These are phyloP conservation scores for Kodamaea kaohsiungensis DNA, from an alignment of 805 yeast genomes.

Conservation along the genomic window DNA sequence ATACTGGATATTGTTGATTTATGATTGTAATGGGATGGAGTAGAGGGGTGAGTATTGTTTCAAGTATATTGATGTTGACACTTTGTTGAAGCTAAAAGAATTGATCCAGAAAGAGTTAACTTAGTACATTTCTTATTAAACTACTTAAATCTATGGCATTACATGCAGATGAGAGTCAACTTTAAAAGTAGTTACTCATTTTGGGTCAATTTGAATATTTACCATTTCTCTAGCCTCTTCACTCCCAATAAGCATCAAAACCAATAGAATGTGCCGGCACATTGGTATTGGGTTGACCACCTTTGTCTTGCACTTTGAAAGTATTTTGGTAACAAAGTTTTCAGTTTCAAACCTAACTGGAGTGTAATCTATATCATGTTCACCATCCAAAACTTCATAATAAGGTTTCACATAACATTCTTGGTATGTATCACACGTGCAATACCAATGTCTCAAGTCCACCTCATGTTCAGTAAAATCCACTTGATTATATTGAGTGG, in stretches of 20 bases:
- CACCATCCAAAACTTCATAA: not conserved
- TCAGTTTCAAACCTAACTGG: not conserved
- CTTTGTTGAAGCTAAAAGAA: too few relatives aligned
- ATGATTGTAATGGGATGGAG: too few relatives aligned
- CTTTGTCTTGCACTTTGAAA: not conserved
- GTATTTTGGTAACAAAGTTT: not conserved
- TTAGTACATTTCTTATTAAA: too few relatives aligned
- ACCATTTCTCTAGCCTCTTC: not conserved
- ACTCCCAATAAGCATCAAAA: conserved; percentile 4
- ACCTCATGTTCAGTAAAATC: conserved; percentile 10
- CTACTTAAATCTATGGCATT: too few relatives aligned
- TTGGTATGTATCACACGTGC: conserved; percentile 29
- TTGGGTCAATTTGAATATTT: not conserved
- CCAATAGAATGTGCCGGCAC: conserved; percentile 15
- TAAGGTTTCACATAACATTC: conserved; percentile 1
- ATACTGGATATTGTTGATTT: too few relatives aligned
- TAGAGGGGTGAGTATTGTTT: too few relatives aligned
- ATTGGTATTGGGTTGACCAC: conserved; percentile 12
- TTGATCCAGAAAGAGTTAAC: too few relatives aligned
- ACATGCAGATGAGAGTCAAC: too few relatives aligned
- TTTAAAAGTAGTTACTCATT: too few relatives aligned
- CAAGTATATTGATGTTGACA: too few relatives aligned
- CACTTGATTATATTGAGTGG: not conserved
- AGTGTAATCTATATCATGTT: not conserved
- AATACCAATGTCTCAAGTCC: conserved; percentile 31